phyloP scores from a whole-genome alignment of 2,329 filamentous ascomycete genomes.

The Fusarium sp. region DNA sequence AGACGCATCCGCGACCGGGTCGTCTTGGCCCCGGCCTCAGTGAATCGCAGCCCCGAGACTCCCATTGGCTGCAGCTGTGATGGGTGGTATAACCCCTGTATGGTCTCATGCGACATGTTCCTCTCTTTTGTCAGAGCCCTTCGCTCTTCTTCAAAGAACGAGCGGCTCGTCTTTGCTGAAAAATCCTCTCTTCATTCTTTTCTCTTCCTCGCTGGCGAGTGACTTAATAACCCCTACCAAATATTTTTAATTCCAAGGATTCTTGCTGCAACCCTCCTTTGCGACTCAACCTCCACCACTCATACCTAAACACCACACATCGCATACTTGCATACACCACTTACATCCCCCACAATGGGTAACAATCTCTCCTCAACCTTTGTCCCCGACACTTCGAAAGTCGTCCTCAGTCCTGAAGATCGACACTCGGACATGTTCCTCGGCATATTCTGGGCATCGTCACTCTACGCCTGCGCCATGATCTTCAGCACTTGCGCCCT shows the following conservation, averaged over 20 bases:
- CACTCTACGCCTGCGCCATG: constrained; percentile 53
- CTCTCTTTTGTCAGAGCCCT: constrained; percentile 26
- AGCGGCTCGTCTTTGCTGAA: background rate
- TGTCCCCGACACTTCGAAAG: constrained; percentile 51
- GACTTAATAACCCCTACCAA: constrained; percentile 2
- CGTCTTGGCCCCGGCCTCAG: constrained; percentile 20
- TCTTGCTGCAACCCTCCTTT: background rate
- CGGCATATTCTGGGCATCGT: constrained; percentile 49
- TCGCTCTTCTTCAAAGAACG: constrained; percentile 8
- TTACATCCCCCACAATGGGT: constrained; percentile 48
- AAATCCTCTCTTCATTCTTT: constrained; percentile 11
- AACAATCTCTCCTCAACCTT: constrained; percentile 53
- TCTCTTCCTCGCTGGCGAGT: constrained; percentile 43
- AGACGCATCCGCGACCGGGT: constrained; percentile 39
- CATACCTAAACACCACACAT: background rate
- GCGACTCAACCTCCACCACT: background rate
- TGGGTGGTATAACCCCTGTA: constrained; percentile 30
- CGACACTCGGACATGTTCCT: constrained; percentile 46
- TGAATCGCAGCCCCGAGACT: background rate
- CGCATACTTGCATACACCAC: background rate
- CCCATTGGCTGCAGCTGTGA: constrained; percentile 24
- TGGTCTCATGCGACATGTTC: background rate
- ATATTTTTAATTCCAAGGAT: background rate
- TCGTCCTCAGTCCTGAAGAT: constrained; percentile 48
- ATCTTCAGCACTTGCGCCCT: constrained; percentile 56